Conservation (phyloP, 257 asterid genomes). For the Penstemon newberryi region DNA sequence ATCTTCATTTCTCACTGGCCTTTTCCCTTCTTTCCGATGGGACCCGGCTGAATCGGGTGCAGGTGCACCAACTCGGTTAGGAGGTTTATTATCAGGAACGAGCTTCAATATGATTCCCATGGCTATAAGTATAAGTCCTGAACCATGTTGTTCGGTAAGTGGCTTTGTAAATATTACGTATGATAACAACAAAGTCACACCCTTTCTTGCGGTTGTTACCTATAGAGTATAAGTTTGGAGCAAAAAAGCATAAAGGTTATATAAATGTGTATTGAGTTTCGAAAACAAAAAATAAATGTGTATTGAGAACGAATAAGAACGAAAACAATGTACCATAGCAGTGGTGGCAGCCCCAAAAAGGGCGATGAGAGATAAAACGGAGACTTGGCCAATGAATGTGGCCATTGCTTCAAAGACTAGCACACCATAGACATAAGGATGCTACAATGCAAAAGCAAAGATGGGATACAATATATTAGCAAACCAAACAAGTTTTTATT, state of each 20-base stretch:
- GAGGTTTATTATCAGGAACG: conserved; percentile 57
- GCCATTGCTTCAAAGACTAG: conserved; percentile 88
- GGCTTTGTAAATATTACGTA: conserved; percentile 79
- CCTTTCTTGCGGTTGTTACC: conserved; percentile 91
- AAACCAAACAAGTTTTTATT: too few species aligned
- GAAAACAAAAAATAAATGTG: not conserved
- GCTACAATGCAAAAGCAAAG: conserved; percentile 46
- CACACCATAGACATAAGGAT: conserved; percentile 80
- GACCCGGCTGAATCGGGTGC: conserved; percentile 21
- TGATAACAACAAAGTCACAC: conserved; percentile 77
- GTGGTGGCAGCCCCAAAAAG: conserved; percentile 89
- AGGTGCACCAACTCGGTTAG: conserved; percentile 22
- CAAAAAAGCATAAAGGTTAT: conserved; percentile 1
- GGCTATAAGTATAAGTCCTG: conserved; percentile 63
- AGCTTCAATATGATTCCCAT: conserved; percentile 74
- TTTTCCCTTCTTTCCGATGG: conserved; percentile 32
- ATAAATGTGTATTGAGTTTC: not conserved
- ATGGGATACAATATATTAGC: not conserved
- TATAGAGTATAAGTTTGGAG: conserved; percentile 25
- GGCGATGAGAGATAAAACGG: conserved; percentile 84
- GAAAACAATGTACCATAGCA: conserved; percentile 59
- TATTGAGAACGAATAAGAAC: not conserved
- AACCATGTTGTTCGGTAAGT: conserved; percentile 73
- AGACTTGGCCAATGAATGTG: conserved; percentile 79
- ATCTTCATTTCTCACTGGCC: conserved; percentile 30